Conservation (phyloP, 2,329 filamentous ascomycete genomes). For the Aureobasidium sp. region DNA sequence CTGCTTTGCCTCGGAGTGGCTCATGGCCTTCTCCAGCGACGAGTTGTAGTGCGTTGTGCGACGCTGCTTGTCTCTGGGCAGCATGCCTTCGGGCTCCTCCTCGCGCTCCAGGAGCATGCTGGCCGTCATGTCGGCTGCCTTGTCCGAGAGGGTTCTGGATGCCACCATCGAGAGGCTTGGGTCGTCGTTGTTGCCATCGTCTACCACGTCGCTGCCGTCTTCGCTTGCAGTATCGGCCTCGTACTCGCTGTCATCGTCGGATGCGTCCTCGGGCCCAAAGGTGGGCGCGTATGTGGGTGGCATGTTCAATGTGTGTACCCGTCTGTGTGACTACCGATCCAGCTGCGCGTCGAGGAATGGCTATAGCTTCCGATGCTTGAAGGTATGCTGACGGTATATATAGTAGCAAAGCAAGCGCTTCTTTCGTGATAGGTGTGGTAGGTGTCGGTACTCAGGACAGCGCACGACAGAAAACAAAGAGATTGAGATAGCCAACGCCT, state of each 20-base stretch:
- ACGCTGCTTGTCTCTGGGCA: conserved; percentile 44
- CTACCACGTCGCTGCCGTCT: not conserved
- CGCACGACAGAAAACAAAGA: not conserved
- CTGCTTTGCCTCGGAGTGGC: conserved; percentile 85
- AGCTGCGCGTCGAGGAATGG: not conserved
- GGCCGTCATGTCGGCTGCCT: conserved; percentile 1
- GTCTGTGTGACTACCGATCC: not conserved
- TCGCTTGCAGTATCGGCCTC: not conserved
- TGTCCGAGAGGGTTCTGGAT: not conserved
- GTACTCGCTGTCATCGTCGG: conserved; percentile 6
- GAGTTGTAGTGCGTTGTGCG: conserved; percentile 90
- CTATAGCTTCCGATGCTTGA: not conserved
- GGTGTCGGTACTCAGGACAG: not conserved
- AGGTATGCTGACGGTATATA: not conserved
- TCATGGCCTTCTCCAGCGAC: conserved; percentile 87
- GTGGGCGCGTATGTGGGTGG: conserved; percentile 10
- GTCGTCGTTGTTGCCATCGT: not conserved
- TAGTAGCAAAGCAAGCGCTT: not conserved
- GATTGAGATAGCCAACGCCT: not conserved
- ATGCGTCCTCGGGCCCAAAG: conserved; percentile 2
- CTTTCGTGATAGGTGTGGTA: not conserved
- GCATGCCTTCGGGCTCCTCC: conserved; percentile 26
- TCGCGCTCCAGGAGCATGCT: conserved; percentile 17
- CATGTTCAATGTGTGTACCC: not conserved
- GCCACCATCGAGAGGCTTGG: not conserved